A percentile compares a stretch with the other conserved stretches of the same genome.
Conservation (phyloP, 495 filamentous ascomycete genomes). For the Lichina pygmaea region DNA sequence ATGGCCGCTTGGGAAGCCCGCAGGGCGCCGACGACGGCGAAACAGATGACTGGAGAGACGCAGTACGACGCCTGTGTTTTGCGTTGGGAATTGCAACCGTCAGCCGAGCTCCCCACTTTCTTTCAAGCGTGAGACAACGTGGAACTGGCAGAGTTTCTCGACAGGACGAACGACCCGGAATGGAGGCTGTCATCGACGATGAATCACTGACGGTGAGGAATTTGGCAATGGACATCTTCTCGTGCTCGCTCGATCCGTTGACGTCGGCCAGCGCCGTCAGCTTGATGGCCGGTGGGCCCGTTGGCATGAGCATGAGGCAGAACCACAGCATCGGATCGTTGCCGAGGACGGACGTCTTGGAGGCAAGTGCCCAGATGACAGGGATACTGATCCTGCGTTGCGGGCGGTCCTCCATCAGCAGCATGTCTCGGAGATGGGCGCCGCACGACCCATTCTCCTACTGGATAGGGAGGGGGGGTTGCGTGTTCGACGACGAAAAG, state of each 20-base stretch:
- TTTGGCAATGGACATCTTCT: conserved; percentile 45
- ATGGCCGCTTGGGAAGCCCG: conserved; percentile 18
- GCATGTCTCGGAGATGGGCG: not conserved
- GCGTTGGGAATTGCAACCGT: not conserved
- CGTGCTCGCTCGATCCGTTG: conserved; percentile 23
- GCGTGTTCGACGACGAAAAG: not conserved
- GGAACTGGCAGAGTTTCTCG: not conserved
- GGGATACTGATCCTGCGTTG: conserved; percentile 21
- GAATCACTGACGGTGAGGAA: conserved; percentile 30
- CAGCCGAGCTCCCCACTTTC: not conserved
- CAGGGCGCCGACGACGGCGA: conserved; percentile 23
- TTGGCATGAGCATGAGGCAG: conserved; percentile 45
- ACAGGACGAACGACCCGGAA: not conserved
- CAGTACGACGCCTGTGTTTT: conserved; percentile 18
- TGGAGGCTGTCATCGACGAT: not conserved
- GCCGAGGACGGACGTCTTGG: conserved; percentile 24
- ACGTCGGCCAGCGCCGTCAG: conserved; percentile 40
- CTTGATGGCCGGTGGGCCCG: conserved; percentile 44
- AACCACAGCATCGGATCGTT: conserved; percentile 54
- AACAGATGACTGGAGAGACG: conserved; percentile 23
- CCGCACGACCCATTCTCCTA: no score
- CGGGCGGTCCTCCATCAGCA: not conserved
- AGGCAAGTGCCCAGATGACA: conserved; percentile 32
- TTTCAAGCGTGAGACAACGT: not conserved
- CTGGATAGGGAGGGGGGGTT: no score